A percentile compares a stretch with the other conserved stretches of the same genome.
These are phyloP conservation scores for Odonthalia washingtoniensis DNA, from an alignment of 31 red algal species.

Conservation along the genomic window DNA sequence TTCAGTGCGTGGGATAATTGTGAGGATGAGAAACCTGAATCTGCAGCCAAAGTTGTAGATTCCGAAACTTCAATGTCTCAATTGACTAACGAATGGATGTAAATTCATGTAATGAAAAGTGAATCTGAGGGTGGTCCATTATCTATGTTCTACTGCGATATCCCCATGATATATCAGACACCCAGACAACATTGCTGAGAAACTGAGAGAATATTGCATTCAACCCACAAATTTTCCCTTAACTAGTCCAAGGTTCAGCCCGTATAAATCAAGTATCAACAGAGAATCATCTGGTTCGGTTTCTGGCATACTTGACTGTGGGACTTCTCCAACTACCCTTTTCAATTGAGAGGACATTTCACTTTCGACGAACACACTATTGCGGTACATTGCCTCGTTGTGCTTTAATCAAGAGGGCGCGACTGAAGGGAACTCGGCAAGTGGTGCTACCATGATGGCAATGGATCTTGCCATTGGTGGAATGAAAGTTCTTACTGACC, in stretches of 20 bases:
- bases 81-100: slow-evolving; percentile 34
- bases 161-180: slow-evolving; percentile 65
- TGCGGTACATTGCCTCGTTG: slow-evolving; percentile 78
- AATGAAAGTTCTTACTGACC: slow-evolving; percentile 87
- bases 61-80: slow-evolving; percentile 10
- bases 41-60: not conserved
- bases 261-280: not conserved
- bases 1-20: too few relatives aligned
- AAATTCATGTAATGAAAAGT: not conserved
- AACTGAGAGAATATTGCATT: slow-evolving; percentile 69
- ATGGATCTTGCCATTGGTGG: slow-evolving; percentile 87
- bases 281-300: not conserved
- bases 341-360: slow-evolving; percentile 55
- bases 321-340: not conserved
- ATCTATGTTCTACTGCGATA: slow-evolving; percentile 55
- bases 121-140: not conserved
- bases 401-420: slow-evolving; percentile 81
- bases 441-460: slow-evolving; percentile 68
- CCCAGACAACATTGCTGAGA: slow-evolving; percentile 70
- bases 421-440: slow-evolving; percentile 66
- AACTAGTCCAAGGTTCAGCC: slow-evolving; percentile 9
- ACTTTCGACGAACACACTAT: slow-evolving; percentile 43
- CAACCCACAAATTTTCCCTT: slow-evolving; percentile 24
- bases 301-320: slow-evolving; percentile 19
- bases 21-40: not conserved